Evolutionary conservation across 192 early-diverging fungal genomes (phyloP), one percentile per base, ranked within the genome.

Genomic region (Martensiomyces pterosporus): DNA sequence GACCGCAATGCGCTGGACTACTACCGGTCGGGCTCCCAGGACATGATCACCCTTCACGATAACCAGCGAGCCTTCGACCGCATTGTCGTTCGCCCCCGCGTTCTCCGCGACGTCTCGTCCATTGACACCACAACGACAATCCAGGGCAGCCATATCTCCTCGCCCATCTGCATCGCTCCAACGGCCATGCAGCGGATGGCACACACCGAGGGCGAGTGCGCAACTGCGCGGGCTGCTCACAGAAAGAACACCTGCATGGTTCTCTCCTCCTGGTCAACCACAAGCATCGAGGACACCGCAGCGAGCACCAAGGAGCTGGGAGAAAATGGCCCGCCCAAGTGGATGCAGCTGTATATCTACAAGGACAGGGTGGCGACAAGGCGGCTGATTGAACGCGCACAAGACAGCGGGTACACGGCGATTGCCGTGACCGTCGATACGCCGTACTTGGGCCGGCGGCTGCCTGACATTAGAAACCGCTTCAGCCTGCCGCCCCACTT

Each of bases 301-400:
- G 44, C 42, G 48, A 59, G 43, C 22, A 49, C 60, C 22, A 43
- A 35, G 12, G 33, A 49, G 35, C 42, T 26, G 2, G 45, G 26
- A 9, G 12, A 6, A 13, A 19, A 10, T 0, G 12, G 15, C 2
- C 17, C 68, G 22, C 55, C 76, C 36, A 48, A 55, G 18, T 85
- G 81, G 84, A 75, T 89, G 48, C 91, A 93, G 48, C 76, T 93
- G 22, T 93, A 93, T 62, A 80, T 91, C 4, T 86, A 91, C 60
- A 77, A 80, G 56, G 80, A 93, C 57, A 71, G 89, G 7, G 57
- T 37, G 17, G 70, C 81, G 22, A 79, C 87, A 4, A 50, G 73
- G 37, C 59, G 67, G 14, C 69, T 93, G 38, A 75, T 93, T 12
- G 61, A 80, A 35, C 67, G 83, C 18, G 91, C 88, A 9, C 85